Conservation (phyloP, 345 rosid species). For the Acer saccharum region DNA sequence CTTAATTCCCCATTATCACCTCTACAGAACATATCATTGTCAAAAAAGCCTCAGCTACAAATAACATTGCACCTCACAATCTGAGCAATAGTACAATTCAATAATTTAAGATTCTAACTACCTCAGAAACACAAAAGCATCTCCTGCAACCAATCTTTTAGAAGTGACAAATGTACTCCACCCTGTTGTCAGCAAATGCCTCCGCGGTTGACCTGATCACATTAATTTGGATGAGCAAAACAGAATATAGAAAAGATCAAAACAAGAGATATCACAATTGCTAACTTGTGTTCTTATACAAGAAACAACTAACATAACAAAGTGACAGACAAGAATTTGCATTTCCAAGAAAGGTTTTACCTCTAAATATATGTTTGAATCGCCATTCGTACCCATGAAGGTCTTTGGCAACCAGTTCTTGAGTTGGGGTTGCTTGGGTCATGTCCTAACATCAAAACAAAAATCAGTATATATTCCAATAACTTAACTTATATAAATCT, state of each 20-base stretch:
- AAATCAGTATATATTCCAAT: background rate
- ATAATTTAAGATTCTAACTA: constrained; percentile 15
- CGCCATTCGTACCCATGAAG: constrained; percentile 82
- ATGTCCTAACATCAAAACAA: constrained; percentile 39
- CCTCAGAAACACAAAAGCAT: constrained; percentile 79
- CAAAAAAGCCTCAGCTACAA: constrained; percentile 11
- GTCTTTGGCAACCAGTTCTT: constrained; percentile 71
- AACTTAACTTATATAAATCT: background rate
- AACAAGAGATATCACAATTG: background rate
- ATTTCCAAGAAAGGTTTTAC: constrained; percentile 30
- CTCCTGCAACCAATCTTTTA: constrained; percentile 73
- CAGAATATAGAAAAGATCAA: background rate
- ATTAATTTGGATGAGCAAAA: background rate
- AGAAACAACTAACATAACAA: constrained; percentile 3
- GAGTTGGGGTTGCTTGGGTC: constrained; percentile 60
- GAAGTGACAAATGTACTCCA: constrained; percentile 82
- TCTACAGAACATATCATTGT: constrained; percentile 31
- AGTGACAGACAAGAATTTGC: background rate
- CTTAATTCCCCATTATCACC: constrained; percentile 58
- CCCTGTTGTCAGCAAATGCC: constrained; percentile 81
- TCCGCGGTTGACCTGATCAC: constrained; percentile 66
- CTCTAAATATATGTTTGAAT: constrained; percentile 80
- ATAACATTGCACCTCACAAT: constrained; percentile 9
- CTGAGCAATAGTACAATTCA: background rate
- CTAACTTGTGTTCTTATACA: background rate